Evolutionary conservation across 2,329 filamentous ascomycete genomes (phyloP).

Genomic region (Cryphonectria radicalis): DNA sequence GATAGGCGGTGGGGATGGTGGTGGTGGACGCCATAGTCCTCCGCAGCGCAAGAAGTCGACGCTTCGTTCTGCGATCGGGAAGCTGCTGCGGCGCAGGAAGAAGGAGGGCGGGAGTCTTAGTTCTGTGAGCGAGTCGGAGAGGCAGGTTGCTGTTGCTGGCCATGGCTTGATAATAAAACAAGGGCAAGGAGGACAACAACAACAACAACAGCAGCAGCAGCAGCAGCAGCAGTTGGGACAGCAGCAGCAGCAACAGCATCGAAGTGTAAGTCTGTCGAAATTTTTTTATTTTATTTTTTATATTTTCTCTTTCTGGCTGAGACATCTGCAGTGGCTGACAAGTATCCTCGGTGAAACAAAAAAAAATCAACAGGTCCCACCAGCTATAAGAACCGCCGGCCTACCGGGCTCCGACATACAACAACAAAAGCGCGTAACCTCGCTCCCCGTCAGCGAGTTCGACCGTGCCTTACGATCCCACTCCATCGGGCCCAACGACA

Average conservation of each 20-base stretch:
- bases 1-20: conserved; percentile 22
- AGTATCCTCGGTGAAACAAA: too few species aligned
- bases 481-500: conserved; percentile 61
- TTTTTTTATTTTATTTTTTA: background rate
- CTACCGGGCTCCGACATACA: conserved; percentile 37
- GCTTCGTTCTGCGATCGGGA: conserved; percentile 58
- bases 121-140: conserved; percentile 36
- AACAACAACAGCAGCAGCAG: too few species aligned
- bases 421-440: conserved; percentile 57
- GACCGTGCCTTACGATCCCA: conserved; percentile 65
- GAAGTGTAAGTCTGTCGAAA: conserved; percentile 51
- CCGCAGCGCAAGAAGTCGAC: conserved; percentile 63
- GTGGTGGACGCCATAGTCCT: conserved; percentile 22
- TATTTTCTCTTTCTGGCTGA: background rate
- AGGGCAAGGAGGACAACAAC: background rate
- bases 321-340: conserved; percentile 13
- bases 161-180: conserved; percentile 27
- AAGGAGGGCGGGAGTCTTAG: conserved; percentile 44
- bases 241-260: conserved; percentile 42
- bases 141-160: conserved; percentile 35
- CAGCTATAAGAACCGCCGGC: conserved; percentile 15
- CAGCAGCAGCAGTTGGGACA: conserved; percentile 40
- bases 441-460: conserved; percentile 63
- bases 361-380: conserved; percentile 20
- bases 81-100: conserved; percentile 62